These are phyloP conservation scores for Castanopsis chinensis DNA, from an alignment of 306 rosid genomes.

Conservation along the genomic window DNA sequence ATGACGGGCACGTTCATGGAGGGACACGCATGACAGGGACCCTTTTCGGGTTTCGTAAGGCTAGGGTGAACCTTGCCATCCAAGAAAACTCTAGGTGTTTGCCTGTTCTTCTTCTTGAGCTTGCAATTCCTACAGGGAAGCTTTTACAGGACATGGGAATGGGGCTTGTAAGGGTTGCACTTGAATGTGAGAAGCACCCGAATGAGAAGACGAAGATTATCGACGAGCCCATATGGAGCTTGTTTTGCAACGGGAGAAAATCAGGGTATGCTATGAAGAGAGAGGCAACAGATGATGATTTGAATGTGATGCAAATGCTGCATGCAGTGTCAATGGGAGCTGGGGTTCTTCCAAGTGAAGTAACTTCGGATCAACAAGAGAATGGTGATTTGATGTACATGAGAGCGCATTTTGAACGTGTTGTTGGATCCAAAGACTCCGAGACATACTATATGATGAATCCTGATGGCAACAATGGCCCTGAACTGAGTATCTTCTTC, in stretches of 20 bases:
- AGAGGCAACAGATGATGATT: slow-evolving; percentile 64
- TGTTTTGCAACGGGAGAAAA: slow-evolving; percentile 79
- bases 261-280: slow-evolving; percentile 74
- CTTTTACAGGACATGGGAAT: slow-evolving; percentile 70
- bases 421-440: slow-evolving; percentile 75
- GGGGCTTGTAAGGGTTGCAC: slow-evolving; percentile 65
- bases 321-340: slow-evolving; percentile 68
- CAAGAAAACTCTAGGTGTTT: slow-evolving; percentile 64
- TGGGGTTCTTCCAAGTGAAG: slow-evolving; percentile 59
- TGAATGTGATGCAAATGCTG: slow-evolving; percentile 66
- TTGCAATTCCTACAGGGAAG: slow-evolving; percentile 60
- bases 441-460: slow-evolving; percentile 84
- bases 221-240: slow-evolving; percentile 74
- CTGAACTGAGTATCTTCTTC: slow-evolving; percentile 68
- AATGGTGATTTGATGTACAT: slow-evolving; percentile 64
- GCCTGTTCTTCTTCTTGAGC: slow-evolving; percentile 63
- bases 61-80: slow-evolving; percentile 63
- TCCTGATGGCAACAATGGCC: slow-evolving; percentile 67
- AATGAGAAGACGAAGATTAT: slow-evolving; percentile 51
- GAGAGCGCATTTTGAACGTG: slow-evolving; percentile 76
- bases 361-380: slow-evolving; percentile 19
- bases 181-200: slow-evolving; percentile 69
- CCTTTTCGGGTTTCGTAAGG: slow-evolving; percentile 57
- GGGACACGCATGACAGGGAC: slow-evolving; percentile 73
- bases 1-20: slow-evolving; percentile 47